phyloP scores from a whole-genome alignment of 176 grass and related monocot genomes.

The Oropetium thomaeum region DNA sequence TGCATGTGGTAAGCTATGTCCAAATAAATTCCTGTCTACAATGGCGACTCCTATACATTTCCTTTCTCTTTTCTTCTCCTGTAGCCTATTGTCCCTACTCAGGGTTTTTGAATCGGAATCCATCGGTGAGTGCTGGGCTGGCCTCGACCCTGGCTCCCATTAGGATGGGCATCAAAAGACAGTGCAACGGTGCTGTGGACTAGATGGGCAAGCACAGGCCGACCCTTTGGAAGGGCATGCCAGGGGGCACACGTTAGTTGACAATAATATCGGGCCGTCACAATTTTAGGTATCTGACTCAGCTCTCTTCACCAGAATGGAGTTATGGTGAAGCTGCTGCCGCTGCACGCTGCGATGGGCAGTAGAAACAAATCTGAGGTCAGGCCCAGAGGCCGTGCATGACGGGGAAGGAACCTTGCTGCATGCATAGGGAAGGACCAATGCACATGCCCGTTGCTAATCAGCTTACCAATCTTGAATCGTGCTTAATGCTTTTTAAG shows the following conservation, averaged over 20 bases:
- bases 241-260: conserved; percentile 48
- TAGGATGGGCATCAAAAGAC: conserved; percentile 32
- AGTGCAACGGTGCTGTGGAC: conserved; percentile 43
- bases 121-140: background rate
- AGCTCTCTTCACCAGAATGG: conserved; percentile 9
- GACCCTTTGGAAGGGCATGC: conserved; percentile 55
- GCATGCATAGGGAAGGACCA: conserved; percentile 28
- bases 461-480: conserved; percentile 10
- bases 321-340: conserved; percentile 36
- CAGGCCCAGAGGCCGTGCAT: conserved; percentile 39
- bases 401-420: conserved; percentile 20
- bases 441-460: conserved; percentile 27
- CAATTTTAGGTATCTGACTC: conserved; percentile 49
- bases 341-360: conserved; percentile 5
- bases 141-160: conserved; percentile 40
- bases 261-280: conserved; percentile 51
- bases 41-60: conserved; percentile 24
- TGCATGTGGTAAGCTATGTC: conserved; percentile 28
- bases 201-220: conserved; percentile 43
- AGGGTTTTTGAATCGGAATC: conserved; percentile 10
- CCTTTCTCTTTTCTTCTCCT: conserved; percentile 13
- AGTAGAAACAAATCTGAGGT: conserved; percentile 46
- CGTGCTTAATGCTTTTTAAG: background rate
- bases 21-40: conserved; percentile 37
- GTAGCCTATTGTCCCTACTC: conserved; percentile 35